Evolutionary conservation across 352 stramenopile genomes (phyloP), one percentile per base, ranked within the genome.

Genomic region (Pythium aquatile): DNA sequence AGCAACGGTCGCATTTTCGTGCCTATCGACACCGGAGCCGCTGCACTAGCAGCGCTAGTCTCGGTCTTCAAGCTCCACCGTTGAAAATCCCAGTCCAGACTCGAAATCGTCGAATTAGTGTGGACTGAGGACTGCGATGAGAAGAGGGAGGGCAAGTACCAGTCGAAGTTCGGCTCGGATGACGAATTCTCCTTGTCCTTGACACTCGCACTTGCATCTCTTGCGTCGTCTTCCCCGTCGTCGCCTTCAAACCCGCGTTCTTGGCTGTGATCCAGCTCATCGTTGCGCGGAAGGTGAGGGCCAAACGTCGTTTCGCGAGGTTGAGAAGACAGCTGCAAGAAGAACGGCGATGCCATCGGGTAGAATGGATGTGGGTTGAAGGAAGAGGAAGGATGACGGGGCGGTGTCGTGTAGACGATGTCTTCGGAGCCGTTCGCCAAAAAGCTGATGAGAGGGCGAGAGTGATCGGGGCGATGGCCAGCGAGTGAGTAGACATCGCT

Each of bases 21-120:
- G 39, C 37, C 49, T 8, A 29, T 58, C 9, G 20, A 59, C 53
- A 46, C 53, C 1, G 56, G 28, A 20, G 35, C 16, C 3, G 29
- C 20, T 3, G 33, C 20, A 24, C 20, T 24, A 24, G 20, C 40
- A 1, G 63, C 65, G 13, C 55, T 66, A 48, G 68, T 62, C n/a
- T 75, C 65, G 24, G 72, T 63, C 55, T 67, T 69, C 35, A 52
- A 28, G 17, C 30, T 68, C 67, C 76, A 91, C 40, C 83, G 72
- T 51, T 88, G 72, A 46, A 92, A 94, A 74, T 94, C 81, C 85
- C 85, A 94, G 51, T 94, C 85, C 26, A 92, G 71, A 8, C 77
- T 77, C 53, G 85, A 86, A 6, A 70, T 65, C 8, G 73, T 75
- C 9, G 77, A 86, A 49, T 75, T 74, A 1, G 72, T 81, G 37